A percentile compares a stretch with the other conserved stretches of the same genome.
phyloP scores from a whole-genome alignment of 176 grass and related monocot genomes.

The Urochloa ruziziensis region DNA sequence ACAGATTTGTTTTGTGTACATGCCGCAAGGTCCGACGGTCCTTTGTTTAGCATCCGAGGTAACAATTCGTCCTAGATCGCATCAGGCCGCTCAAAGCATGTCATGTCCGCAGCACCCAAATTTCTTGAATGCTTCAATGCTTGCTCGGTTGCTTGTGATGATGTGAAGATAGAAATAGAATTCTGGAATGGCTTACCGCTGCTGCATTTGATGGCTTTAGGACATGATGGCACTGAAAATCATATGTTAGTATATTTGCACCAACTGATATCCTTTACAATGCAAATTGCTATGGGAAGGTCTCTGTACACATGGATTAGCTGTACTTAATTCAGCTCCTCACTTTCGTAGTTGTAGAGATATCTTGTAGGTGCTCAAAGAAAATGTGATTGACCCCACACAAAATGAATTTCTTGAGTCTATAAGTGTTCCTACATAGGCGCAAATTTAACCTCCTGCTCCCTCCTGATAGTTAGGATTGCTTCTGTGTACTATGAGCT shows the following conservation, averaged over 20 bases:
- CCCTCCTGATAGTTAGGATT: background rate
- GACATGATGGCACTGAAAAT: background rate
- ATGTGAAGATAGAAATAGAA: background rate
- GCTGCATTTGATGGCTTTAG: background rate
- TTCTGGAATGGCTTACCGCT: background rate
- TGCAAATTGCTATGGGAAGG: background rate
- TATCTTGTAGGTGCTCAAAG: background rate
- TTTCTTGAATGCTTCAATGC: background rate
- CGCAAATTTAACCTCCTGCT: background rate
- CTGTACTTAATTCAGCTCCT: background rate
- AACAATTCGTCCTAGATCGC: too few relatives aligned
- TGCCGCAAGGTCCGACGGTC: too few relatives aligned
- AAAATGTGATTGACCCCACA: background rate
- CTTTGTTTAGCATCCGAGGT: too few relatives aligned
- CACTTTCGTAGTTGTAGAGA: background rate
- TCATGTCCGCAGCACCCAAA: too few relatives aligned
- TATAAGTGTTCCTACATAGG: background rate
- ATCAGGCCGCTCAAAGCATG: too few relatives aligned
- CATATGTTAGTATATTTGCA: background rate
- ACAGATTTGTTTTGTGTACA: too few relatives aligned
- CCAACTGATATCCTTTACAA: background rate
- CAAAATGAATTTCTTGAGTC: background rate
- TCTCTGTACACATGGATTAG: background rate
- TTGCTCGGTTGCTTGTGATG: background rate
- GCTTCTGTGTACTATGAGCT: too few relatives aligned